Conservation (phyloP, 805 yeast genomes). For the Cyberlindnera suaveolens region DNA sequence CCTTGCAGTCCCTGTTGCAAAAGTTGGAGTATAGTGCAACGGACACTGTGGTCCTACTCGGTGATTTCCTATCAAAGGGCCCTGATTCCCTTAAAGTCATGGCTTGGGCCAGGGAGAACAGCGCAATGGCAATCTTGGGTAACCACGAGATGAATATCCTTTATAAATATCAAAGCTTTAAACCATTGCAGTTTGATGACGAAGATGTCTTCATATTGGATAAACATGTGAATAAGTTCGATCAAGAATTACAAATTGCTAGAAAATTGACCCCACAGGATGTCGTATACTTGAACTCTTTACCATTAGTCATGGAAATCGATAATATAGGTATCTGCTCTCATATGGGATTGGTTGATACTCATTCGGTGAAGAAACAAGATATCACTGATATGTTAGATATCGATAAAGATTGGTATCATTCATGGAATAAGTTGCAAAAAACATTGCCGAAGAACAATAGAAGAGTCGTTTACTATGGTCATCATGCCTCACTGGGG, state of each 20-base stretch:
- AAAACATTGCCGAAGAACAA: conserved; percentile 22
- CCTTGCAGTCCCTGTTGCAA: conserved; percentile 46
- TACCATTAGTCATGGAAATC: conserved; percentile 57
- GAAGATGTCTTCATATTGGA: conserved; percentile 14
- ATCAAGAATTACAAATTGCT: conserved; percentile 11
- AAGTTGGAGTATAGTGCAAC: conserved; percentile 40
- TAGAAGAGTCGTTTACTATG: conserved; percentile 56
- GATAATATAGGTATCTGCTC: conserved; percentile 41
- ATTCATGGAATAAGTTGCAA: conserved; percentile 21
- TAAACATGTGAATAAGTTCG: conserved; percentile 15
- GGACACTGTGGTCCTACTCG: conserved; percentile 66
- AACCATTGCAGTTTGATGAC: conserved; percentile 19
- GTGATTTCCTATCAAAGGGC: conserved; percentile 86
- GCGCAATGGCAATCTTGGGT: conserved; percentile 74
- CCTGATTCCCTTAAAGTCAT: conserved; percentile 65
- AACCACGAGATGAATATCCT: conserved; percentile 80
- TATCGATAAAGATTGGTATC: conserved; percentile 62
- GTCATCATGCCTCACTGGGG: conserved; percentile 84
- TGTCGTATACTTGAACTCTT: conserved; percentile 48
- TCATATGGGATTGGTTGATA: conserved; percentile 9
- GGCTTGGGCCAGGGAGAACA: conserved; percentile 52
- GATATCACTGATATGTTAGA: conserved; percentile 55
- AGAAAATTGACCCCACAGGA: conserved; percentile 48
- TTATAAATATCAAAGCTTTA: conserved; percentile 49
- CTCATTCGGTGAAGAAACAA: conserved; percentile 34